These are phyloP conservation scores for Alternaria burnsii DNA, from an alignment of 2,329 filamentous ascomycete species.

Conservation along the genomic window DNA sequence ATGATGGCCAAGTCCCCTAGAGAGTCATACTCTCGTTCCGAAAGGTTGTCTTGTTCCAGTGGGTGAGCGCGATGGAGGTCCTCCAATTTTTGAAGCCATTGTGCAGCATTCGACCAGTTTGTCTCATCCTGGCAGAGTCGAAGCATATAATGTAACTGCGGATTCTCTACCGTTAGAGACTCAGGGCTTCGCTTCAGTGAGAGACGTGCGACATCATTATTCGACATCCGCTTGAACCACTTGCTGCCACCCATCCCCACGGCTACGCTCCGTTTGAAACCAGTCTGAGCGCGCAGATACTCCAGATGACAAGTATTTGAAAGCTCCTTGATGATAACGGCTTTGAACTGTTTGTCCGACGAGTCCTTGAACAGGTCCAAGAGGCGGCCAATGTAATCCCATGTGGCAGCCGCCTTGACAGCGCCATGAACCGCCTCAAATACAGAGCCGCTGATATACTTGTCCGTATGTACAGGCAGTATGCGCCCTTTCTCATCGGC, in stretches of 20 bases:
- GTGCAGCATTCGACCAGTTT: constrained; percentile 45
- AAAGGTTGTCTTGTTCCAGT: constrained; percentile 46
- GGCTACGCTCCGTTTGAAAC: constrained; percentile 56
- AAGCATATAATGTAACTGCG: constrained; percentile 57
- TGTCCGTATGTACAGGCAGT: constrained; percentile 53
- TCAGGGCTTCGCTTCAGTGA: constrained; percentile 55
- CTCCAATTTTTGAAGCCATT: constrained; percentile 55
- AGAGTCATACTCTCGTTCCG: constrained; percentile 45
- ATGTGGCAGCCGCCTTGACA: constrained; percentile 51
- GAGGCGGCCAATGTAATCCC: constrained; percentile 53
- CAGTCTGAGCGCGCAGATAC: constrained; percentile 50
- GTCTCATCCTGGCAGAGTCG: constrained; percentile 55
- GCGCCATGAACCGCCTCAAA: constrained; percentile 54
- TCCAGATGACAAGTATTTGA: constrained; percentile 57
- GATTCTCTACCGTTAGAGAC: constrained; percentile 44
- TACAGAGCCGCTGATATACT: constrained; percentile 53
- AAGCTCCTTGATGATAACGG: constrained; percentile 57
- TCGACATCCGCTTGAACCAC: constrained; percentile 53
- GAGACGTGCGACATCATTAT: constrained; percentile 49
- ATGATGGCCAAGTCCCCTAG: constrained; percentile 53
- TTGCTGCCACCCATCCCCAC: constrained; percentile 45
- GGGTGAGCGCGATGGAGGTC: constrained; percentile 50
- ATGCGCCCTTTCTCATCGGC: constrained; percentile 56
- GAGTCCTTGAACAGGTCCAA: constrained; percentile 45
- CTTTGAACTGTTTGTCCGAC: constrained; percentile 41